A percentile compares a stretch with the other conserved stretches of the same genome.
phyloP scores from a whole-genome alignment of 116 monocot species.

The Phalaenopsis hybrid region DNA sequence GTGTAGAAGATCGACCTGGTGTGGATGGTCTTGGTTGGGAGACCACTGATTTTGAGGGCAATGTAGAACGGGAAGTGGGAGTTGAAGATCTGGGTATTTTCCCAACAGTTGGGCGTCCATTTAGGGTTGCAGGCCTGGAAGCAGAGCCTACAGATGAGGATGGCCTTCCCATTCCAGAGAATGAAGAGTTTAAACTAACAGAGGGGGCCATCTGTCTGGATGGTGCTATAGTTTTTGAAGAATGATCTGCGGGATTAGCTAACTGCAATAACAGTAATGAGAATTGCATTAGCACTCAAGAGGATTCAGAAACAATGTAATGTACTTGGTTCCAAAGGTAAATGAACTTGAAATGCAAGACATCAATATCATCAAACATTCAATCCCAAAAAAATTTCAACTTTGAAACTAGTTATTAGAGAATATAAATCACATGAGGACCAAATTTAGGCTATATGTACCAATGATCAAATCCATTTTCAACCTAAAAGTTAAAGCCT shows the following conservation, averaged over 20 bases:
- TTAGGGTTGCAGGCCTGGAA: slow-evolving; percentile 47
- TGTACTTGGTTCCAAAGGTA: not conserved
- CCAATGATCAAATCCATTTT: too few relatives aligned
- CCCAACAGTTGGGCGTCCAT: slow-evolving; percentile 30
- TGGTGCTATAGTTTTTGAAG: slow-evolving; percentile 19
- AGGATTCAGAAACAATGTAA: not conserved
- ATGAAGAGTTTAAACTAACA: slow-evolving; percentile 20
- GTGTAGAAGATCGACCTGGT: slow-evolving; percentile 50
- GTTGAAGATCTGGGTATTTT: slow-evolving; percentile 51
- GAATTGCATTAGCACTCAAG: not conserved
- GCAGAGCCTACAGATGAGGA: slow-evolving; percentile 52
- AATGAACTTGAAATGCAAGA: too few relatives aligned
- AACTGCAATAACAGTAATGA: slow-evolving; percentile 26
- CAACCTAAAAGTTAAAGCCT: too few relatives aligned
- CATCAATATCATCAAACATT: too few relatives aligned
- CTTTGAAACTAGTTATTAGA: too few relatives aligned
- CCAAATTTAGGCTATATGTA: too few relatives aligned
- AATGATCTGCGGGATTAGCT: slow-evolving; percentile 39
- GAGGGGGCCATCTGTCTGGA: slow-evolving; percentile 32
- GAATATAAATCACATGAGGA: too few relatives aligned
- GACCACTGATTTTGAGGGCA: slow-evolving; percentile 33
- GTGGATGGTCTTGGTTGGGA: slow-evolving; percentile 46
- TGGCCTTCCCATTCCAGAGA: slow-evolving; percentile 26
- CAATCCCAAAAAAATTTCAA: too few relatives aligned
- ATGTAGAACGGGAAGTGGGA: slow-evolving; percentile 51